phyloP scores from a whole-genome alignment of 768 basidiomycete species.

The Serendipita sp. region DNA sequence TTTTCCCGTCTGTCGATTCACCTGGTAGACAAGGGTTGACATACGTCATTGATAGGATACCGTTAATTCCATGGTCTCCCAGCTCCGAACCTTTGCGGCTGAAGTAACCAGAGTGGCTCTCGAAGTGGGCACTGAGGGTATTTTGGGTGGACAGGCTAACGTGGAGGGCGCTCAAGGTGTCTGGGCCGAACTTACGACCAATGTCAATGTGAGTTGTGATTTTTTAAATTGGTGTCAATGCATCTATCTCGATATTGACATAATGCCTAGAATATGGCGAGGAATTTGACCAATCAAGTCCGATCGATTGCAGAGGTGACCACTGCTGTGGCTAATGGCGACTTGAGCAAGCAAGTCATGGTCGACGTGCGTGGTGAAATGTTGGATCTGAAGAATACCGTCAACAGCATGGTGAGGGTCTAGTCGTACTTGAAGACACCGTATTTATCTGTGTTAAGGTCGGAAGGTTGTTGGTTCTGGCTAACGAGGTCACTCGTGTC shows the following conservation, averaged over 20 bases:
- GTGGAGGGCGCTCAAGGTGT: constrained; percentile 39
- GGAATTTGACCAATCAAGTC: constrained; percentile 71
- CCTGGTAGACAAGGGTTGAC: constrained; percentile 4
- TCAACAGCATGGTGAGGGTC: constrained; percentile 60
- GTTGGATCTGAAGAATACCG: constrained; percentile 65
- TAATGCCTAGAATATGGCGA: constrained; percentile 58
- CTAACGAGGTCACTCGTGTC: constrained; percentile 59
- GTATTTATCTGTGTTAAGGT: constrained; percentile 7
- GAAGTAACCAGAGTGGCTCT: constrained; percentile 59
- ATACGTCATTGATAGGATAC: constrained; percentile 26
- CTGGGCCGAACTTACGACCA: constrained; percentile 64
- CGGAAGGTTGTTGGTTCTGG: constrained; percentile 17
- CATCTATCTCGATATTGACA: not conserved
- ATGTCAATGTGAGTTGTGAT: constrained; percentile 55
- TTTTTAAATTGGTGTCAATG: not conserved
- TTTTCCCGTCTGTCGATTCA: not conserved
- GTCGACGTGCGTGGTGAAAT: constrained; percentile 94
- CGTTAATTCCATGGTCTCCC: constrained; percentile 91
- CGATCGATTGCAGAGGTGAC: constrained; percentile 78
- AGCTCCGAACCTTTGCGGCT: constrained; percentile 63
- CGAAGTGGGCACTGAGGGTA: constrained; percentile 83
- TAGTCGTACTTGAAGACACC: constrained; percentile 22
- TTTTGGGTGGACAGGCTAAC: constrained; percentile 76
- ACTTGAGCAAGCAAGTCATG: constrained; percentile 67
- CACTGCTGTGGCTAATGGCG: constrained; percentile 63